A percentile compares a stretch with the other conserved stretches of the same genome.
Conservation (phyloP, 495 filamentous ascomycete species). For the Ascobolus immersus region DNA sequence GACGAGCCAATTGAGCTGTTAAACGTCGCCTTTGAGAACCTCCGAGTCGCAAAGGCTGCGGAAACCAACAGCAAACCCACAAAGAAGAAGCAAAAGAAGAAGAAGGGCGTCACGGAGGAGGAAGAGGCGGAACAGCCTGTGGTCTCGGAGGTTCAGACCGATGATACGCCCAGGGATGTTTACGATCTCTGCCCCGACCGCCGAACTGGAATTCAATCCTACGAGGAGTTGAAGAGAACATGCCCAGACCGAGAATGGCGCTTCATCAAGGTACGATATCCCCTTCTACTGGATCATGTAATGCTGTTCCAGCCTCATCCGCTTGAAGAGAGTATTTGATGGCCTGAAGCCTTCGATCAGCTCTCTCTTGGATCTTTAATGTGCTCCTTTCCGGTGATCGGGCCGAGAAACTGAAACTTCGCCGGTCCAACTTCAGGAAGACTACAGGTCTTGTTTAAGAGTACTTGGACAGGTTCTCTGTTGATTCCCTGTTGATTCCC, state of each 20-base stretch:
- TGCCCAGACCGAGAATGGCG: constrained; percentile 56
- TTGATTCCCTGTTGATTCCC: no score
- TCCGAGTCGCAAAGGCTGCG: constrained; percentile 34
- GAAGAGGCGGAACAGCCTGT: not conserved
- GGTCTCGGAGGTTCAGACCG: constrained; percentile 4
- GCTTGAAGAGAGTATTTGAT: no score
- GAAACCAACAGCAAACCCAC: constrained; percentile 3
- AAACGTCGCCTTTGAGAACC: constrained; percentile 94
- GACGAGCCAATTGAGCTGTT: constrained; percentile 56
- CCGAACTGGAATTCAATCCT: constrained; percentile 52
- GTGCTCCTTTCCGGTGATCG: no score
- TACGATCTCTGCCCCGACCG: constrained; percentile 81
- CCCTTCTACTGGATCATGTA: no score
- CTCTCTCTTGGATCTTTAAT: no score
- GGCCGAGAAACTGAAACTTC: no score
- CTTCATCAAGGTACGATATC: no score
- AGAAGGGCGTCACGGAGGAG: not conserved
- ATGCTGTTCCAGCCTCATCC: no score
- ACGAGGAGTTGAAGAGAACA: constrained; percentile 39
- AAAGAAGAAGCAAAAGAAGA: constrained; percentile 7
- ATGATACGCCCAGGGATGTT: constrained; percentile 17
- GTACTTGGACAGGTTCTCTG: no score
- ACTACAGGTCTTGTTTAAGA: no score
- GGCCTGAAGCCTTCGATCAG: no score
- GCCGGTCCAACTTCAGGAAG: no score